These are phyloP conservation scores for Podospora sp. DNA, from an alignment of 495 filamentous ascomycete species.

Conservation along the genomic window DNA sequence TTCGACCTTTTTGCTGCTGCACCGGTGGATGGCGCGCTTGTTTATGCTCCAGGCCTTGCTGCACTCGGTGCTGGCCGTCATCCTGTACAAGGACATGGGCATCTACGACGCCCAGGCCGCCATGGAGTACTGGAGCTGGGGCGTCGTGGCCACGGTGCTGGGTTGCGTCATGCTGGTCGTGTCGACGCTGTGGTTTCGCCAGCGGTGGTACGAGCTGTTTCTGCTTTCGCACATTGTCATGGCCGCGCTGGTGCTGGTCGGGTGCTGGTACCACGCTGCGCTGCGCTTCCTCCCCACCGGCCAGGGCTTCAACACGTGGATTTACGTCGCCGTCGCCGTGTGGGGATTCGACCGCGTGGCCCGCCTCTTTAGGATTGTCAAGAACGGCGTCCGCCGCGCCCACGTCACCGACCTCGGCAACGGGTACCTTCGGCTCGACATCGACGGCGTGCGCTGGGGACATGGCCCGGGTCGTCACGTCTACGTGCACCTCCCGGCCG, in stretches of 20 bases:
- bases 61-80: constrained; percentile 38
- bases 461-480: background rate
- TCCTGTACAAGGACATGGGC: constrained; percentile 30
- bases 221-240: constrained; percentile 45
- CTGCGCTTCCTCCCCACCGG: constrained; percentile 12
- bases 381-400: constrained; percentile 8
- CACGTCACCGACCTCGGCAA: constrained; percentile 4
- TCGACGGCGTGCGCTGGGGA: constrained; percentile 1
- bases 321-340: constrained; percentile 6
- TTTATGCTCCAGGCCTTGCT: constrained; percentile 40
- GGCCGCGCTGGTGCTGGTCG: constrained; percentile 42
- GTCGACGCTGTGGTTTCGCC: constrained; percentile 37
- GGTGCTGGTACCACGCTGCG: constrained; percentile 47
- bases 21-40: constrained; percentile 50
- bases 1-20: constrained; percentile 47
- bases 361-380: background rate
- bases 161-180: constrained; percentile 26
- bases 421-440: constrained; percentile 2
- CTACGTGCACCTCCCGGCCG: constrained; percentile 7
- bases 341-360: constrained; percentile 4
- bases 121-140: constrained; percentile 47
- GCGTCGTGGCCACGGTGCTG: constrained; percentile 41
- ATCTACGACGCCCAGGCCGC: constrained; percentile 27
- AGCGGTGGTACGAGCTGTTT: constrained; percentile 46
- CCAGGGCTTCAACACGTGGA: constrained; percentile 10